Evolutionary conservation across 2,329 filamentous ascomycete species (phyloP).

Genomic region (Coniochaeta ligniaria): DNA sequence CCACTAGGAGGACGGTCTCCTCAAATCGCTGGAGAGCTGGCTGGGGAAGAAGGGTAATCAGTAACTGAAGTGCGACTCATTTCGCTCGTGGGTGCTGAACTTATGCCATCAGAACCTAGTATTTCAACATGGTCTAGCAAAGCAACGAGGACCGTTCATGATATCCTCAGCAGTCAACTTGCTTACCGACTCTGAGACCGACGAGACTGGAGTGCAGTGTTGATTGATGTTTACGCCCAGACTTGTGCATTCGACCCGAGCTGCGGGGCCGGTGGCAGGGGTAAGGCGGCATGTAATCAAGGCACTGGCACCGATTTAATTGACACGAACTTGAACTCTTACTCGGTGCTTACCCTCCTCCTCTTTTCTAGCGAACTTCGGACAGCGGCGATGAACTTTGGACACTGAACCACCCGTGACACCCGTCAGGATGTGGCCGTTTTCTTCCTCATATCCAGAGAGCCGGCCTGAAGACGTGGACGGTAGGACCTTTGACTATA

Average conservation of each 20-base stretch:
- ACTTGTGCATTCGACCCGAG: neutral
- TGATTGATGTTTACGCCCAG: neutral
- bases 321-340: too few relatives aligned
- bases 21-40: neutral
- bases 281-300: neutral
- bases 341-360: neutral
- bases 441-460: constrained; percentile 16
- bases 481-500: constrained; percentile 31
- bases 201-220: too few relatives aligned
- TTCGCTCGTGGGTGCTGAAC: neutral
- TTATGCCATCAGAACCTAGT: neutral
- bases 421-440: constrained; percentile 15
- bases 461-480: constrained; percentile 12
- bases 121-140: neutral
- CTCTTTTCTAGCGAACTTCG: neutral
- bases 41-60: neutral
- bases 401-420: neutral
- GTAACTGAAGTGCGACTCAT: neutral
- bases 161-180: neutral
- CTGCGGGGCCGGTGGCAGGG: neutral
- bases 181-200: too few relatives aligned
- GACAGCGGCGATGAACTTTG: neutral
- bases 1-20: neutral
- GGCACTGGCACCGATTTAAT: neutral
- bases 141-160: neutral